These are phyloP conservation scores for Scheffersomyces coipomensis DNA, from an alignment of 805 yeast species.

Conservation along the genomic window DNA sequence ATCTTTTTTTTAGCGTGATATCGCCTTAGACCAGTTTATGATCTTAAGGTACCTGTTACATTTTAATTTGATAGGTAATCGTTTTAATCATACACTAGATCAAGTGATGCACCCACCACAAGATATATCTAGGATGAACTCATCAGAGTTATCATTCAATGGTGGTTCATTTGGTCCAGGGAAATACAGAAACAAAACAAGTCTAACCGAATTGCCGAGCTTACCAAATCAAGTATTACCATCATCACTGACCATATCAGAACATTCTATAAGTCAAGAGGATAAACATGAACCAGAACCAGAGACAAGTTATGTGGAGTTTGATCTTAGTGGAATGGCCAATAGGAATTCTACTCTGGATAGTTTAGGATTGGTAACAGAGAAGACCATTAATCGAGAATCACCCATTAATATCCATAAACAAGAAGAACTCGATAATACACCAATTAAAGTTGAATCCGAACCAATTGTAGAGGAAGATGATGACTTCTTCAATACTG, in stretches of 20 bases:
- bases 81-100: too few relatives aligned
- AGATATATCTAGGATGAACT: too few relatives aligned
- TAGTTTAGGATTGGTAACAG: constrained; percentile 2
- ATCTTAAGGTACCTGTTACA: too few relatives aligned
- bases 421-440: not conserved
- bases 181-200: constrained; percentile 14
- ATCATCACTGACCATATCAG: not conserved
- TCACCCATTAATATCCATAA: not conserved
- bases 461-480: constrained; percentile 8
- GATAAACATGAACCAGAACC: not conserved
- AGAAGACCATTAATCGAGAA: constrained; percentile 4
- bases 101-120: too few relatives aligned
- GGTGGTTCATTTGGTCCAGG: not conserved
- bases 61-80: too few relatives aligned
- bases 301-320: constrained; percentile 23
- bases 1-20: too few relatives aligned
- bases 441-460: too few relatives aligned
- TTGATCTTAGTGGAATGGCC: constrained; percentile 20
- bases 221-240: constrained; percentile 10
- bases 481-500: constrained; percentile 41
- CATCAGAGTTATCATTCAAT: not conserved
- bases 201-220: constrained; percentile 20
- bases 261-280: too few relatives aligned
- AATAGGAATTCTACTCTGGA: constrained; percentile 1
- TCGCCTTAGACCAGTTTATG: too few relatives aligned